Conservation (phyloP, 495 filamentous ascomycete species). For the Corynascus novoguineensis region DNA sequence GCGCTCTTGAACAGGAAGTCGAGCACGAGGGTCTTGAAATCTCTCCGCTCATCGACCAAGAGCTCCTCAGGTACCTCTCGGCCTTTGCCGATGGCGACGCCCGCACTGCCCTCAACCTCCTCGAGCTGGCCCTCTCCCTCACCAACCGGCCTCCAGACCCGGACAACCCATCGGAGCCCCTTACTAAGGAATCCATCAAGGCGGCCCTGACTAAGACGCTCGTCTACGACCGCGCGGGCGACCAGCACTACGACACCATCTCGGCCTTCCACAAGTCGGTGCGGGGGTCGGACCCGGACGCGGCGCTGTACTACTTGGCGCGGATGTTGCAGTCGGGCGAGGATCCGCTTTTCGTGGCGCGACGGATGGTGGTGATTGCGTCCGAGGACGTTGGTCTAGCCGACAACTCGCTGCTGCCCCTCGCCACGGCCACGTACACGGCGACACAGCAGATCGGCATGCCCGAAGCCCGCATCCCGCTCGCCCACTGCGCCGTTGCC, state of each 20-base stretch:
- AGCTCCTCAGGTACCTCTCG: slow-evolving; percentile 73
- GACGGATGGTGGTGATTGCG: slow-evolving; percentile 84
- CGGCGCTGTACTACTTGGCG: slow-evolving; percentile 84
- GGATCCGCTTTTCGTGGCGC: slow-evolving; percentile 86
- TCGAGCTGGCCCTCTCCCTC: slow-evolving; percentile 73
- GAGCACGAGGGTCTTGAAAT: slow-evolving; percentile 22
- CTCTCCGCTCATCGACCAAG: slow-evolving; percentile 63
- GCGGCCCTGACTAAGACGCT: slow-evolving; percentile 77
- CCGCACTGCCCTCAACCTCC: slow-evolving; percentile 82
- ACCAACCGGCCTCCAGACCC: slow-evolving; percentile 28
- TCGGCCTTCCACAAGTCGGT: slow-evolving; percentile 96
- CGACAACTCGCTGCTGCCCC: slow-evolving; percentile 74
- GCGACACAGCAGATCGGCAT: slow-evolving; percentile 88
- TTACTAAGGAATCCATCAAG: slow-evolving; percentile 66
- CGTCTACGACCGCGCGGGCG: slow-evolving; percentile 89
- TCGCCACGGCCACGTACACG: slow-evolving; percentile 77
- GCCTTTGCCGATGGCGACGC: slow-evolving; percentile 89
- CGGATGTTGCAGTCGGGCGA: slow-evolving; percentile 97
- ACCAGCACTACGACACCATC: slow-evolving; percentile 94
- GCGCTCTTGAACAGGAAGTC: slow-evolving; percentile 61
- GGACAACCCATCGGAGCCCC: slow-evolving; percentile 19
- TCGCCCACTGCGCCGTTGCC: slow-evolving; percentile 82
- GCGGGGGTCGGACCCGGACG: slow-evolving; percentile 79
- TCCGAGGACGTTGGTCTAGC: slow-evolving; percentile 91
- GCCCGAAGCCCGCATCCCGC: slow-evolving; percentile 87